phyloP scores from a whole-genome alignment of 352 stramenopile species.

The Pythium biforme region DNA sequence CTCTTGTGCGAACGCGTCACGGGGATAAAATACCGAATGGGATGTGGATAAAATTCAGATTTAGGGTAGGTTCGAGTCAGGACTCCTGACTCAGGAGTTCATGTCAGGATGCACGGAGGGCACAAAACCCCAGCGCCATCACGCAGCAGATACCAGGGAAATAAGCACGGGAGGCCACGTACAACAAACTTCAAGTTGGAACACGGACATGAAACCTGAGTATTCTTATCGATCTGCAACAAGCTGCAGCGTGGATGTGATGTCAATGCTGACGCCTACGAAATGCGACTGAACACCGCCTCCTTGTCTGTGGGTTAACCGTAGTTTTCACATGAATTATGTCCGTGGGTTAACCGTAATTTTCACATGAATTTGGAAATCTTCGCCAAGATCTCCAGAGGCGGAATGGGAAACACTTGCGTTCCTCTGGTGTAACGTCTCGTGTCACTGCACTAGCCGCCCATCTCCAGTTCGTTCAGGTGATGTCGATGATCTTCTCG shows the following conservation, averaged over 20 bases:
- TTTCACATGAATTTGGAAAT: not conserved
- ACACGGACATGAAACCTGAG: too few species aligned
- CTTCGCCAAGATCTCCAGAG: not conserved
- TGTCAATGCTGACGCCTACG: too few species aligned
- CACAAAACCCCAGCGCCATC: too few species aligned
- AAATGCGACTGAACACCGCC: too few species aligned
- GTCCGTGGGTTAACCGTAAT: not conserved
- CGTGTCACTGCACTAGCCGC: not conserved
- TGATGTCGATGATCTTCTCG: constrained; percentile 6
- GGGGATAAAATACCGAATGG: not conserved
- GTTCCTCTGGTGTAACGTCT: not conserved
- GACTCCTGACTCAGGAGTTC: too few species aligned
- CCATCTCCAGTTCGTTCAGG: not conserved
- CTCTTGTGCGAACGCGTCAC: not conserved
- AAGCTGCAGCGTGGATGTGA: too few species aligned
- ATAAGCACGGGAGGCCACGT: too few species aligned
- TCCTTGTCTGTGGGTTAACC: not conserved
- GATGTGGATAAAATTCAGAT: not conserved
- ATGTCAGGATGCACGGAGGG: too few species aligned
- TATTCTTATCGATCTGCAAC: too few species aligned
- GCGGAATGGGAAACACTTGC: not conserved
- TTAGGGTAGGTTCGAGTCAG: not conserved
- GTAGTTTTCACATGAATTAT: not conserved
- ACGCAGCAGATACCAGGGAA: too few species aligned
- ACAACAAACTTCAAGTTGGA: too few species aligned